A percentile compares a stretch with the other conserved stretches of the same genome.
These are phyloP conservation scores for Lenzites betulinus DNA, from an alignment of 768 basidiomycete species.

Conservation along the genomic window DNA sequence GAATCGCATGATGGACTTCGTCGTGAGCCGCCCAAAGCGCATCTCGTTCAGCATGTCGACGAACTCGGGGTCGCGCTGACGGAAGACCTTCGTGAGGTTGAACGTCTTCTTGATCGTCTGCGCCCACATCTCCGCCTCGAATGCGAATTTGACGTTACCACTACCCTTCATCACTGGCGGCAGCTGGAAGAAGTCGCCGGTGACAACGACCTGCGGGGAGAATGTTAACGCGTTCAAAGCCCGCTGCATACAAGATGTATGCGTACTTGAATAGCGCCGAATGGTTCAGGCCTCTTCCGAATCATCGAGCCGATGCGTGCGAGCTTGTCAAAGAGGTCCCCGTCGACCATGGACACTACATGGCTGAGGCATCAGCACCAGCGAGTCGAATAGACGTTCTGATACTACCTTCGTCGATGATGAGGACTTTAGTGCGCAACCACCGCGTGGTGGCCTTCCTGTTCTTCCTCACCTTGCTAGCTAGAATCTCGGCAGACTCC, in stretches of 20 bases:
- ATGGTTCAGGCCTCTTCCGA: slow-evolving; percentile 66
- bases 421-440: slow-evolving; percentile 81
- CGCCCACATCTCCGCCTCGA: slow-evolving; percentile 83
- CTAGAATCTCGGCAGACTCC: slow-evolving; percentile 62
- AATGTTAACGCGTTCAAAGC: not conserved
- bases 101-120: slow-evolving; percentile 77
- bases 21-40: slow-evolving; percentile 80
- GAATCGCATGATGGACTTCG: slow-evolving; percentile 71
- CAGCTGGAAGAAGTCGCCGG: slow-evolving; percentile 98
- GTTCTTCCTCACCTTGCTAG: slow-evolving; percentile 73
- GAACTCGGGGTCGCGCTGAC: slow-evolving; percentile 82
- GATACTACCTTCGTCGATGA: slow-evolving; percentile 73
- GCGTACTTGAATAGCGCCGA: slow-evolving; percentile 90
- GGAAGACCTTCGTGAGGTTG: slow-evolving; percentile 93
- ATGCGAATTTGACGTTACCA: slow-evolving; percentile 79
- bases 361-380: no score
- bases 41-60: slow-evolving; percentile 98
- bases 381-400: not conserved
- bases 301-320: slow-evolving; percentile 66
- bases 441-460: slow-evolving; percentile 82
- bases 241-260: not conserved
- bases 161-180: slow-evolving; percentile 80
- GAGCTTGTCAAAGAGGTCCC: slow-evolving; percentile 90
- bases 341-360: slow-evolving; percentile 98
- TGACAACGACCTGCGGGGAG: slow-evolving; percentile 75